Evolutionary conservation across 345 rosid genomes (phyloP), one percentile per base, ranked within the genome.

Genomic region (Hibiscus mutabilis): DNA sequence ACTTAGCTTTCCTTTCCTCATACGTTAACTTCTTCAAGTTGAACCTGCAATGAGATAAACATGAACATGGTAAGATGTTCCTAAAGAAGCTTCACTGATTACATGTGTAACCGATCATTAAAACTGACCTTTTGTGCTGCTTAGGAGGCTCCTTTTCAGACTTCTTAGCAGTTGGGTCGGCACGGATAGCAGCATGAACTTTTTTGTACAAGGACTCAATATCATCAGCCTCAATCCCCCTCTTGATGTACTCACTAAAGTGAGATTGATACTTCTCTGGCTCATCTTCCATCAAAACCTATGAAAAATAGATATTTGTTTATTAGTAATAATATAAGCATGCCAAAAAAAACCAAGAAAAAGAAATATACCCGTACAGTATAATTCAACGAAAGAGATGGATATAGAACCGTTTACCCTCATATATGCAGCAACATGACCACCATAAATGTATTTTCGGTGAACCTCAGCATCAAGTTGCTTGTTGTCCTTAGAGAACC

Each of bases 401-500:
- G 64, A 10, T n/a, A 47, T 47, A 52, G 14, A 16, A 4, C 44
- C 4, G 19, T 79, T 79, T 81, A 88, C 94, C 75, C 73, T 87
- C 96, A 90, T 88, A 85, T 90, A 92, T n/a, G 89, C 75, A 60
- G 88, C 85, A 68, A 92, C 87, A 60, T 92, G 97, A 3, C 94
- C 96, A 47, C 94, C 94, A 55, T 64, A 92, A 33, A 92, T 80
- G 75, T 92, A 90, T 80, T 88, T 92, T 78, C 86, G 81, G 81
- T 92, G 97, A 77, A 84, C 77, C 52, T 90, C 96, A 42, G 83
- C 87, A 86, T 90, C 90, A 53, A 92, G 94, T 77, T 86, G 92
- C 82, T 88, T 86, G 57, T 75, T 53, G 1, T 88, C 90, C 83
- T 85, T 88, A 3, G 79, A 79, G 72, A 89, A 92, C 10, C 97